Evolutionary conservation across 2,329 filamentous ascomycete genomes (phyloP).

Genomic region (Immersiporthe knoxdaviesiana): DNA sequence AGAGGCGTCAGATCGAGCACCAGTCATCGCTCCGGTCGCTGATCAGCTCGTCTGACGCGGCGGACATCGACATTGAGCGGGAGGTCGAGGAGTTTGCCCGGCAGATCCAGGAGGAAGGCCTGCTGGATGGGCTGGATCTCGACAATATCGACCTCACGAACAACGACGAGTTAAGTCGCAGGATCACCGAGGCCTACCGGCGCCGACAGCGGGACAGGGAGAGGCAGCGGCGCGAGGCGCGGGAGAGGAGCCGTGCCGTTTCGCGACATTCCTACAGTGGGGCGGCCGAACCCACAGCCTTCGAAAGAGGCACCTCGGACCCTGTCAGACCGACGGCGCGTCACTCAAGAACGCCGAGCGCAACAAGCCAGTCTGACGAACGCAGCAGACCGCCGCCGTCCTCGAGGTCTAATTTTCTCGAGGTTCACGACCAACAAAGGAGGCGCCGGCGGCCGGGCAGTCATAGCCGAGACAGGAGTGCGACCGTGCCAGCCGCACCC

Average conservation of each 20-base stretch:
- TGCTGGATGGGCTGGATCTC: conserved; percentile 85
- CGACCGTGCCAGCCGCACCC: conserved; percentile 52
- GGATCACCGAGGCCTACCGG: conserved; percentile 86
- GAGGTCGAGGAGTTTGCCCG: conserved; percentile 88
- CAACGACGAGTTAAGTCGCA: conserved; percentile 87
- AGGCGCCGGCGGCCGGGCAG: conserved; percentile 58
- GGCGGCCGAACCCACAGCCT: conserved; percentile 35
- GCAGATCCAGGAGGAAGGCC: conserved; percentile 83
- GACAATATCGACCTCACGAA: conserved; percentile 82
- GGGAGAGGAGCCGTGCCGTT: conserved; percentile 48
- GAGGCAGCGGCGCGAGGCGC: conserved; percentile 53
- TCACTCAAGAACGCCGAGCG: conserved; percentile 50
- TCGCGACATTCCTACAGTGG: conserved; percentile 42
- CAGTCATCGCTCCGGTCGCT: conserved; percentile 87
- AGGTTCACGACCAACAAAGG: conserved; percentile 47
- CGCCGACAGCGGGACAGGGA: conserved; percentile 71
- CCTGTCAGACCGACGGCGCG: conserved; percentile 44
- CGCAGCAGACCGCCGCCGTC: conserved; percentile 56
- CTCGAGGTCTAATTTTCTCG: conserved; percentile 51
- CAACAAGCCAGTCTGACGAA: conserved; percentile 49
- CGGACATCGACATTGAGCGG: conserved; percentile 77
- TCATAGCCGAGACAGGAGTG: conserved; percentile 51
- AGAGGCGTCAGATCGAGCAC: conserved; percentile 73
- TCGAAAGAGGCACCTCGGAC: conserved; percentile 35
- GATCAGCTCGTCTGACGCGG: conserved; percentile 77